Evolutionary conservation across 2,329 filamentous ascomycete genomes (phyloP).

Genomic region (Pestalotiopsis sp.): DNA sequence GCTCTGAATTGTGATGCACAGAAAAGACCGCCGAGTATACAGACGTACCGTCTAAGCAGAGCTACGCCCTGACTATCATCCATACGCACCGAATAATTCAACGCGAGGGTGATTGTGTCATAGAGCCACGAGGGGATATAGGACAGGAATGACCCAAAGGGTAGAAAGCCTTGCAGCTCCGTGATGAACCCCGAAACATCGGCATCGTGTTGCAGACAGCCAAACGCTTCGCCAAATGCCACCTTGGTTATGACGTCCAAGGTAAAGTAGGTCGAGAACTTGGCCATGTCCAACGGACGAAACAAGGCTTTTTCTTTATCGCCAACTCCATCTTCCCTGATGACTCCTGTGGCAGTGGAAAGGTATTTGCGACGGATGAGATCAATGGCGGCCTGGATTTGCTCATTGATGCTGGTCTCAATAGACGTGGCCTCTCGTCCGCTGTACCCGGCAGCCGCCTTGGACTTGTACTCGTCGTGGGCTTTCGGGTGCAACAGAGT

Average conservation of each 20-base stretch:
- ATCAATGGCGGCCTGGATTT: slow-evolving; percentile 5
- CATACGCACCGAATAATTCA: background rate
- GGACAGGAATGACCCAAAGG: background rate
- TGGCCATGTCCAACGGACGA: slow-evolving; percentile 21
- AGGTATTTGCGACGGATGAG: slow-evolving; percentile 6
- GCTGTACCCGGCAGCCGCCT: slow-evolving; percentile 31
- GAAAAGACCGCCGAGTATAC: background rate
- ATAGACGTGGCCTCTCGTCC: slow-evolving; percentile 7
- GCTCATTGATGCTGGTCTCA: slow-evolving; percentile 9
- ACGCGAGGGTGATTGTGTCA: background rate
- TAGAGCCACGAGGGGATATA: slow-evolving; percentile 2
- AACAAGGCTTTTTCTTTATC: background rate
- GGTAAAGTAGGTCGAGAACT: slow-evolving; percentile 21
- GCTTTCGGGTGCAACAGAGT: slow-evolving; percentile 44
- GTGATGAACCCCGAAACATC: slow-evolving; percentile 23
- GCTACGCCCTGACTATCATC: background rate
- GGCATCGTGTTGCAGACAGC: slow-evolving; percentile 21
- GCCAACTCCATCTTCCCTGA: background rate
- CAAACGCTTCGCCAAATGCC: slow-evolving; percentile 28
- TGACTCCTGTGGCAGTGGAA: background rate
- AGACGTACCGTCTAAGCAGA: background rate
- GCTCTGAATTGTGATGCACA: background rate
- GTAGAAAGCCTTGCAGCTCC: slow-evolving; percentile 4
- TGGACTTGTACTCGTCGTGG: slow-evolving; percentile 42
- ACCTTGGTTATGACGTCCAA: slow-evolving; percentile 26